Conservation (phyloP, 345 rosid genomes). For the Punica granatum region DNA sequence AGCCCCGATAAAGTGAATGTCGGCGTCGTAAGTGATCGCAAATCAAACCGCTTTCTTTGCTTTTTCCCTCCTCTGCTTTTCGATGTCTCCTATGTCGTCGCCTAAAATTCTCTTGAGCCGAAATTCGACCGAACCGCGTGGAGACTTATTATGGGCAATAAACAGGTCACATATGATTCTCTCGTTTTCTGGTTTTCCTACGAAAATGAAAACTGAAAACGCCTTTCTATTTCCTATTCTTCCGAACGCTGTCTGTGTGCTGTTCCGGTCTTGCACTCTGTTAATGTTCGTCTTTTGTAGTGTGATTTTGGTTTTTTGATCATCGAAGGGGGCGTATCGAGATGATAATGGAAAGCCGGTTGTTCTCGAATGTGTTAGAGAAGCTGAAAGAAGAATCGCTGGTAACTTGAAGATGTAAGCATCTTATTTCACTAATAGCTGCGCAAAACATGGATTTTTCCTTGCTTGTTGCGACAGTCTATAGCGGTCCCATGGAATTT, state of each 20-base stretch:
- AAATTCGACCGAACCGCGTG: too few relatives aligned
- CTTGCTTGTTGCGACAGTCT: background rate
- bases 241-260: background rate
- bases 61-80: background rate
- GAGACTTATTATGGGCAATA: too few relatives aligned
- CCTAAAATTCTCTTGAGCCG: too few relatives aligned
- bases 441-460: background rate
- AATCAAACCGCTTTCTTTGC: too few relatives aligned
- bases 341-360: slow-evolving; percentile 95
- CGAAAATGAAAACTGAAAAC: background rate
- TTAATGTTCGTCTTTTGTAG: background rate
- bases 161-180: too few relatives aligned
- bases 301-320: background rate
- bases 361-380: slow-evolving; percentile 82
- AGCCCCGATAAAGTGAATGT: slow-evolving; percentile 81
- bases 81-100: too few relatives aligned
- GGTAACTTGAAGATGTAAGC: slow-evolving; percentile 71
- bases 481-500: slow-evolving; percentile 7
- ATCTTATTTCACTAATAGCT: background rate
- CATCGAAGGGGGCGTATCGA: slow-evolving; percentile 78
- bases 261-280: too few relatives aligned
- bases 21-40: slow-evolving; percentile 63
- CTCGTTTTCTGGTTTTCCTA: background rate
- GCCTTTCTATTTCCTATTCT: background rate
- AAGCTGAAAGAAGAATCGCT: slow-evolving; percentile 80